Evolutionary conservation across 2,329 filamentous ascomycete species (phyloP).

Genomic region (Colletotrichum orbiculare): DNA sequence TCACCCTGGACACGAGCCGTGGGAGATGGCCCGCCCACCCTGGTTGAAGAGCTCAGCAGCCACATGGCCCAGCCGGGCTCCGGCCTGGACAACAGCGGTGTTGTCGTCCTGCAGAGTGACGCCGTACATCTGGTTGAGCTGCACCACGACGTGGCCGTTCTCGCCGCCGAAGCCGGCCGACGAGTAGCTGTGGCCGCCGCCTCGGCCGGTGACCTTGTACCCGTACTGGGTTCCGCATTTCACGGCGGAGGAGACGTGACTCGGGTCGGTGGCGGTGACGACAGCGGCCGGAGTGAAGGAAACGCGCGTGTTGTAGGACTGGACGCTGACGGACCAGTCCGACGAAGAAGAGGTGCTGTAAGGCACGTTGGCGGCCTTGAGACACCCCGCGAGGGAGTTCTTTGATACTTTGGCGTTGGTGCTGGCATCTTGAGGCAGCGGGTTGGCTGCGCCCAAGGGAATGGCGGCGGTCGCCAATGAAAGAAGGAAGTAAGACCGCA

Average conservation of each 20-base stretch:
- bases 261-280: slow-evolving; percentile 52
- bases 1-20: slow-evolving; percentile 65
- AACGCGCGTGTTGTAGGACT: slow-evolving; percentile 47
- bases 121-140: slow-evolving; percentile 57
- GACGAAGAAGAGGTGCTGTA: slow-evolving; percentile 37
- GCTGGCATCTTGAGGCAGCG: slow-evolving; percentile 7
- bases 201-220: slow-evolving; percentile 60
- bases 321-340: slow-evolving; percentile 37
- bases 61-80: slow-evolving; percentile 61
- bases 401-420: slow-evolving; percentile 14
- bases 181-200: slow-evolving; percentile 64
- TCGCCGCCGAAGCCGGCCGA: slow-evolving; percentile 60
- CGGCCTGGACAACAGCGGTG: slow-evolving; percentile 58
- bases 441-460: slow-evolving; percentile 9
- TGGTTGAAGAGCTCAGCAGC: slow-evolving; percentile 52
- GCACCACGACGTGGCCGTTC: slow-evolving; percentile 59
- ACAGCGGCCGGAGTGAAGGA: slow-evolving; percentile 56
- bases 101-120: slow-evolving; percentile 52
- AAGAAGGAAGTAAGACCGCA: slow-evolving; percentile 11
- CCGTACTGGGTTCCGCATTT: slow-evolving; percentile 54
- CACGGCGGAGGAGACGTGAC: slow-evolving; percentile 59
- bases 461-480: slow-evolving; percentile 7
- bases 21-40: slow-evolving; percentile 54
- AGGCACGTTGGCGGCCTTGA: slow-evolving; percentile 40
- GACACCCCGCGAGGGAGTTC: slow-evolving; percentile 37